Base-by-base conservation (phyloP, 495 filamentous ascomycete species). In the Xylaria telfairii region DNA sequence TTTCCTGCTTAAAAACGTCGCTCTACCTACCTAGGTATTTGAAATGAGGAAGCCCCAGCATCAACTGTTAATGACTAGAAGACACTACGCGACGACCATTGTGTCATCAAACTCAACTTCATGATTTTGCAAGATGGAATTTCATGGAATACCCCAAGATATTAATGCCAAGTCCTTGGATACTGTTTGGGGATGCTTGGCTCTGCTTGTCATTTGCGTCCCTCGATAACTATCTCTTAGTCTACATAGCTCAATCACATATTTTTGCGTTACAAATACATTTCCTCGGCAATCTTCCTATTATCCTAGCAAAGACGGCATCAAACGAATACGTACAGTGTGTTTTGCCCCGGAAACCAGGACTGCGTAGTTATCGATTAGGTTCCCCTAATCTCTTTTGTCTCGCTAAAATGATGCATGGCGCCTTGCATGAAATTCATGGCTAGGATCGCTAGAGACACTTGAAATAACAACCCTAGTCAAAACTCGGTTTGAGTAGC, bases 391-490 rank as follows among this genome's bases (percentile, higher is more conserved):
- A 63, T 46, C 24, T 63, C 60, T 19, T 46, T 28, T 3, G 44
- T 24, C 47, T 51, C 62, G 62, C 62, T 65, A 65, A 32, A 65
- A 0, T 19, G 19, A 37, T 21, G 41, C 28, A 65, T 66, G 19
- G 64, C 64, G 32, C 47, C 64, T 53, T 34, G 46, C 64, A 53
- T 54, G 46, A 54, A 66, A 54, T 53, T 28, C 47, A 30, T 54
- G 49, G 64, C 64, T 54, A 26, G 46, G 56, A 10, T 59, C 56
- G 19, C 32, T 34, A 21, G 46, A 53, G 39, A 57, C 51, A 21
- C 64, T 56, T 2, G 64, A 47, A 66, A 66, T 66, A 32, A 47
- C 19, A 42, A 39, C 64, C 64, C 64, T 54, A 24, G 46, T 39
- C 64, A 30, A 41, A 53, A 39, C 32, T 39, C 32, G 28, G n/a